phyloP scores from a whole-genome alignment of 2,329 filamentous ascomycete genomes.

The Cercospora beticola region DNA sequence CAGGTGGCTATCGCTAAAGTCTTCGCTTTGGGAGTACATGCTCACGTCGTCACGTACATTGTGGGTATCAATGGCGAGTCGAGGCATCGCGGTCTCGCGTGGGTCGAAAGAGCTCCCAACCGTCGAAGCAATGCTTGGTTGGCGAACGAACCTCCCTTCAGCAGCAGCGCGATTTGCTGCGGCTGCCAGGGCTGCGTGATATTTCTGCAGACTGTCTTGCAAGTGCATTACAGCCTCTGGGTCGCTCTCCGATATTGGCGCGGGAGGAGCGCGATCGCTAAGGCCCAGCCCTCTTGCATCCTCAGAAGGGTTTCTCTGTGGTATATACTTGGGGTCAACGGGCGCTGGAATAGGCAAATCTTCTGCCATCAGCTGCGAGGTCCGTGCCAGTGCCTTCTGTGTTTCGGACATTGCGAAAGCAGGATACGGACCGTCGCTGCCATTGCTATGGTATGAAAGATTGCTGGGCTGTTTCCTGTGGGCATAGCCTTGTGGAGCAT shows the following conservation, averaged over 20 bases:
- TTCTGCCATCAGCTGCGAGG: conserved; percentile 34
- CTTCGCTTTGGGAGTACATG: conserved; percentile 26
- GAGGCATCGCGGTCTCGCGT: background rate
- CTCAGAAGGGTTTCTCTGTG: conserved; percentile 36
- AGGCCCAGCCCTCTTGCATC: conserved; percentile 36
- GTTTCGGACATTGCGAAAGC: conserved; percentile 35
- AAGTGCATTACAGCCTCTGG: conserved; percentile 42
- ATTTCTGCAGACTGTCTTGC: conserved; percentile 63
- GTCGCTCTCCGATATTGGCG: conserved; percentile 47
- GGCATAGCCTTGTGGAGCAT: conserved; percentile 13
- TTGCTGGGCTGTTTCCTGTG: conserved; percentile 27
- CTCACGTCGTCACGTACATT: conserved; percentile 19
- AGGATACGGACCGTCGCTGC: conserved; percentile 37
- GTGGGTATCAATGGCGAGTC: conserved; percentile 7
- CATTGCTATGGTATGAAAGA: conserved; percentile 3
- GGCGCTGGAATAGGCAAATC: conserved; percentile 32
- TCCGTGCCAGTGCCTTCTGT: conserved; percentile 25
- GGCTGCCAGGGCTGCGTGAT: conserved; percentile 80
- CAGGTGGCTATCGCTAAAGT: conserved; percentile 17
- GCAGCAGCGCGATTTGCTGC: conserved; percentile 75
- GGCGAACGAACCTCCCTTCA: conserved; percentile 70
- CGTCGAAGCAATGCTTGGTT: conserved; percentile 23
- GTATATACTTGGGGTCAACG: conserved; percentile 34
- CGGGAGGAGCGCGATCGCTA: conserved; percentile 49
- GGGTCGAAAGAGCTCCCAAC: background rate